Conservation (phyloP, 2,329 filamentous ascomycete species). For the Pseudogymnoascus sp. region DNA sequence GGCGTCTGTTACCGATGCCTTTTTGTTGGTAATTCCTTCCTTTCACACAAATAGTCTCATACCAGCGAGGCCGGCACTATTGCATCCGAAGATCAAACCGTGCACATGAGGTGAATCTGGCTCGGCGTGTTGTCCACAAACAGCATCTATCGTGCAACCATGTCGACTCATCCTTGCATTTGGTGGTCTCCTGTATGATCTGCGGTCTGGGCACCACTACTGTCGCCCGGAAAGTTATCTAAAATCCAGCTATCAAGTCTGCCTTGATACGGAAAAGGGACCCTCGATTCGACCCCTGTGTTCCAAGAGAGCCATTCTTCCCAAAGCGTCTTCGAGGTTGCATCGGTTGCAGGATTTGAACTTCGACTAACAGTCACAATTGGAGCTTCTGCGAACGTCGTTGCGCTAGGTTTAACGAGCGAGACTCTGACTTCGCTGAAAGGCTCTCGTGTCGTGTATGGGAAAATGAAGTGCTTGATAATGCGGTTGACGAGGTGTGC, state of each 20-base stretch:
- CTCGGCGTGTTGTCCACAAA: neutral
- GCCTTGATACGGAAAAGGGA: slow-evolving; percentile 22
- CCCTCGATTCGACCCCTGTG: slow-evolving; percentile 1
- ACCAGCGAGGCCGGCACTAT: neutral
- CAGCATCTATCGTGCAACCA: neutral
- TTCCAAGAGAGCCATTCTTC: slow-evolving; percentile 12
- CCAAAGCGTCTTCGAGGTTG: slow-evolving; percentile 7
- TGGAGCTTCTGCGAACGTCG: slow-evolving; percentile 64
- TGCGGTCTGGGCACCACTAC: neutral
- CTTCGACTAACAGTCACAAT: slow-evolving; percentile 50
- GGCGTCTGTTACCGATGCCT: neutral
- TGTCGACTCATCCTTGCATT: neutral
- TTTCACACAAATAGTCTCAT: neutral
- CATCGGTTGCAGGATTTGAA: slow-evolving; percentile 15
- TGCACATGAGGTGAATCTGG: neutral
- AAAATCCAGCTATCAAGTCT: slow-evolving; percentile 24
- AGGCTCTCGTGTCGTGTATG: slow-evolving; percentile 30
- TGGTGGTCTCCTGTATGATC: slow-evolving; percentile 2
- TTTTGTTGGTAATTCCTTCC: neutral
- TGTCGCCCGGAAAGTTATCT: slow-evolving; percentile 12
- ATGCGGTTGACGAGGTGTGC: slow-evolving; percentile 40
- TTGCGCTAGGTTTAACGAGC: slow-evolving; percentile 66
- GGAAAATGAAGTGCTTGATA: slow-evolving; percentile 35
- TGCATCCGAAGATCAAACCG: neutral
- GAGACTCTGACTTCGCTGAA: slow-evolving; percentile 50